Conservation (phyloP, 176 grass and related monocot species). For the Carex myosuroides region DNA sequence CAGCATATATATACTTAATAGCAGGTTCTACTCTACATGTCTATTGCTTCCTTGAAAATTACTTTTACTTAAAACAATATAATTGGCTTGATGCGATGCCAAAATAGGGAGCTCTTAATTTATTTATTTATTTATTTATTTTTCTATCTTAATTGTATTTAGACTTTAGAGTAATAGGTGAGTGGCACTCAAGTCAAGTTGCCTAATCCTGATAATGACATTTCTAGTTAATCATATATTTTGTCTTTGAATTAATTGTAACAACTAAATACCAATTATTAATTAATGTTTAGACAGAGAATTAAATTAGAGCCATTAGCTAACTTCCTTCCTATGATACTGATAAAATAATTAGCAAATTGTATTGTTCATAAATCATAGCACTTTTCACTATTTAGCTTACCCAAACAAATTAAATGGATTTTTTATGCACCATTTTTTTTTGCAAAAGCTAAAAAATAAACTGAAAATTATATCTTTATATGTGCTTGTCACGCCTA, state of each 20-base stretch:
- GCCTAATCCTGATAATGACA: not conserved
- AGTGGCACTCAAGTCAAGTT: not conserved
- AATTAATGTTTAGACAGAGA: not conserved
- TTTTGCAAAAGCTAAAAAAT: no score
- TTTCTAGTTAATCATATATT: not conserved
- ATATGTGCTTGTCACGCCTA: not conserved
- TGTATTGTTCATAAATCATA: not conserved
- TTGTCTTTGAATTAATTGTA: not conserved
- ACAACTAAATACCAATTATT: not conserved
- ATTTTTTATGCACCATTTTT: no score
- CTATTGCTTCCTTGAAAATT: not conserved
- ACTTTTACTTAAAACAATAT: not conserved
- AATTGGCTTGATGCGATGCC: not conserved
- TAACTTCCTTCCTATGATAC: not conserved
- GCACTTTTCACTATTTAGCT: not conserved
- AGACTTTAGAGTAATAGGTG: not conserved
- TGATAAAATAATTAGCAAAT: not conserved
- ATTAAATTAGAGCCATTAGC: not conserved
- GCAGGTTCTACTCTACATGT: not conserved
- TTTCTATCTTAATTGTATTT: not conserved
- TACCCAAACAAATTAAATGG: not conserved
- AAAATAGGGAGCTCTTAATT: not conserved
- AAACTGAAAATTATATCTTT: not conserved
- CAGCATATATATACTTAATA: not conserved
- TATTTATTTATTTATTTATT: not conserved